Evolutionary conservation across 2,329 filamentous ascomycete genomes (phyloP), one percentile per base, ranked within the genome.

Genomic region (Aspergillus quadricinctus): DNA sequence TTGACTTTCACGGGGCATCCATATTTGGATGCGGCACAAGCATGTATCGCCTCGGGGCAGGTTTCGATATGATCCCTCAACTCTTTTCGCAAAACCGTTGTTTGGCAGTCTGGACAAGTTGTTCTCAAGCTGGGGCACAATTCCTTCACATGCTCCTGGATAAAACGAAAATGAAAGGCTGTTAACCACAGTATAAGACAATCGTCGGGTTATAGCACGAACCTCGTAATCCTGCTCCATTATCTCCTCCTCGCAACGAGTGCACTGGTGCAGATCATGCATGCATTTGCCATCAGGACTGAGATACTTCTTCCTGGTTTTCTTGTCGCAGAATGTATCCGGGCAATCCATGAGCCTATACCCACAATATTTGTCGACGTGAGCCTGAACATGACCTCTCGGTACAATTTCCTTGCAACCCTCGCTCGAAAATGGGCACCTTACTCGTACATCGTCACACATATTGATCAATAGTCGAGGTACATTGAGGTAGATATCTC

Each of bases 291-390:
- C 54, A 35, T 74, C 79, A 56, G 76, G 72, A 43, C 78, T 72
- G n/a, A 78, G 69, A 66, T 86, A 79, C 67, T 82, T 86, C 64
- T 81, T 78, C 46, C 76, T 77, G n/a, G 82, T 78, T 50, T 76
- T 74, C 58, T 80, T 73, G 21, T 76, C 74, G 66, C 84, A 87
- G 11, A 73, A 70, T 31, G 71, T 62, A 21, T 73, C 73, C 1
- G 80, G 75, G 57, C 84, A 87, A 56, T 79, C 75, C 23, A 87
- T 72, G 40, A 78, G 69, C 51, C 78, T 77, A 63, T 82, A 82
- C 10, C 77, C 78, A 65, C 84, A 87, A 64, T 87, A 84, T 60
- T 82, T 81, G 65, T 82, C 78, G 51, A 85, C 78, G 66, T 87
- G 84, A 57, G 81, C 77, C 67, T 83, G 78, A 50, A 85, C 75